phyloP scores from a whole-genome alignment of 1,284 basidiomycete species.

The Sporisorium scitamineum region DNA sequence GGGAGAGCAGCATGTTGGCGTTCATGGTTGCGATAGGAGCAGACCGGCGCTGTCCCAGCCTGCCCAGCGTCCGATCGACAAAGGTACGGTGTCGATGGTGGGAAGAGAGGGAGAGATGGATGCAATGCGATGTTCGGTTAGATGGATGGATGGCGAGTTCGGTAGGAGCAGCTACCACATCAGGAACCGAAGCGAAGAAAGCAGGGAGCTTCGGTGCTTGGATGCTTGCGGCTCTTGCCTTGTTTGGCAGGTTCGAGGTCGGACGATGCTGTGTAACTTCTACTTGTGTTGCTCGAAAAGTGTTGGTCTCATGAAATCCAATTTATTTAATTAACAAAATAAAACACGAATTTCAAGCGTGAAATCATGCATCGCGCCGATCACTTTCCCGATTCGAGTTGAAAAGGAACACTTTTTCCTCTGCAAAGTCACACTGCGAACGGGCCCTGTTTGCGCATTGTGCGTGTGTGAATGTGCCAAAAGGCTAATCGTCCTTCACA shows the following conservation, averaged over 20 bases:
- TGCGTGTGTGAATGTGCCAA: no score
- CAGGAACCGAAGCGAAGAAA: not conserved
- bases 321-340: no score
- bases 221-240: not conserved
- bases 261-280: constrained; percentile 11
- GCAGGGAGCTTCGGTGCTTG: not conserved
- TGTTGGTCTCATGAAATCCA: not conserved
- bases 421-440: not conserved
- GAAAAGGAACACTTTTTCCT: not conserved
- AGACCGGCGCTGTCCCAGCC: constrained; percentile 5
- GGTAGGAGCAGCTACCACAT: not conserved
- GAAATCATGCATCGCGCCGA: constrained; percentile 3
- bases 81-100: not conserved
- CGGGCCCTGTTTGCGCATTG: no score
- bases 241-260: constrained; percentile 1
- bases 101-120: not conserved
- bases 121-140: not conserved
- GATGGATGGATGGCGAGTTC: not conserved
- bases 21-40: constrained; percentile 20
- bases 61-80: no score
- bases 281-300: constrained; percentile 9
- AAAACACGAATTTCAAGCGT: no score
- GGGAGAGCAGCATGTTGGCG: constrained; percentile 47
- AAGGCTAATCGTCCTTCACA: no score
- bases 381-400: constrained; percentile 5